Conservation (phyloP, 1,284 basidiomycete genomes). For the Meripilus lineatus region DNA sequence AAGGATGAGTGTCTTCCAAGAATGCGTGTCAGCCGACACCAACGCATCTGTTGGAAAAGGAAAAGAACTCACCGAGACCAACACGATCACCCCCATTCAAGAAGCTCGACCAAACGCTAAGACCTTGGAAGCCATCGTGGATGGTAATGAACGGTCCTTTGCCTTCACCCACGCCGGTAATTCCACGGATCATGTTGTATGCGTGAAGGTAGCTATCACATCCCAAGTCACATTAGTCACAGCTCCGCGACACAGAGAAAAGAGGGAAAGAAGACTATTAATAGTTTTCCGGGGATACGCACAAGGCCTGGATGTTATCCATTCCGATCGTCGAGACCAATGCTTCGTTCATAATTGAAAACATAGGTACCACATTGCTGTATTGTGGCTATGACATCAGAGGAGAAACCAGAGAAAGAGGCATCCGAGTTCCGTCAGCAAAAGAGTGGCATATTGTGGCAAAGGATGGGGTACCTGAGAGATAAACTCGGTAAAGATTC, state of each 20-base stretch:
- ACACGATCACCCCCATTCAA: conserved; percentile 52
- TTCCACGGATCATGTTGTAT: conserved; percentile 49
- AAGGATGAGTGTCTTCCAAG: conserved; percentile 40
- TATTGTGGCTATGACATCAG: conserved; percentile 35
- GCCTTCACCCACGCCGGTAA: conserved; percentile 51
- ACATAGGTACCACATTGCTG: conserved; percentile 45
- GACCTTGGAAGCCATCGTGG: conserved; percentile 41
- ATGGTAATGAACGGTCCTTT: conserved; percentile 52
- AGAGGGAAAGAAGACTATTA: background rate
- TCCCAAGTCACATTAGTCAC: conserved; percentile 46
- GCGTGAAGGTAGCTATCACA: conserved; percentile 44
- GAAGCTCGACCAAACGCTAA: conserved; percentile 42
- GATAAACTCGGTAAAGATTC: conserved; percentile 57
- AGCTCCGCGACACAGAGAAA: background rate
- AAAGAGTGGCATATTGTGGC: background rate
- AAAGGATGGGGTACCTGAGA: conserved; percentile 31
- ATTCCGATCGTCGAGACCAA: conserved; percentile 34
- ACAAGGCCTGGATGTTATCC: conserved; percentile 33
- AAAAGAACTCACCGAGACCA: conserved; percentile 36
- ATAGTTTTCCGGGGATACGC: too few species aligned
- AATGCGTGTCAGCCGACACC: too few species aligned
- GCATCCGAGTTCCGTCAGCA: background rate
- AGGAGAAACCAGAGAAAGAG: background rate
- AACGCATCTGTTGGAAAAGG: too few species aligned
- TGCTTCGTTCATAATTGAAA: conserved; percentile 37